These are phyloP conservation scores for Angomonas deanei DNA, from an alignment of 208 protist genomes.

Conservation along the genomic window DNA sequence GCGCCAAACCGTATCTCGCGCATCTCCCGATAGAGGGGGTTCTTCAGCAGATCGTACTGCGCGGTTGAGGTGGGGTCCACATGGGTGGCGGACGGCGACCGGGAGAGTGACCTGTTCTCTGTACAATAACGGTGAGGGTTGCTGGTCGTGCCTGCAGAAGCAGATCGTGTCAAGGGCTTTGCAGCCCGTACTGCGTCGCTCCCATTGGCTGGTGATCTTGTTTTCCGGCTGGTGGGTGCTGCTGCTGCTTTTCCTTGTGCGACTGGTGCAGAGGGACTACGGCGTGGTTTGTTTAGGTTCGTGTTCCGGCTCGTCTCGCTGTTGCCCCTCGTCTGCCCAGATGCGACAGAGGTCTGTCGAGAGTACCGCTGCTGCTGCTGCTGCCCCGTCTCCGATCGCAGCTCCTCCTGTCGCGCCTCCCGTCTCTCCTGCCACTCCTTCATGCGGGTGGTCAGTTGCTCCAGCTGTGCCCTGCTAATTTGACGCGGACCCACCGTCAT, in stretches of 20 bases:
- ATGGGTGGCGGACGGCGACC: neutral
- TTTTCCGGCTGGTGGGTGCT: neutral
- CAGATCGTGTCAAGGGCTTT: neutral
- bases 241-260: too few relatives aligned
- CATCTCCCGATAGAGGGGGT: slow-evolving; percentile 20
- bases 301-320: too few relatives aligned
- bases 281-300: too few relatives aligned
- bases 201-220: too few relatives aligned
- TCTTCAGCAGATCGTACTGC: neutral
- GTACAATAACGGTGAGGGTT: neutral
- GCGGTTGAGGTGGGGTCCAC: neutral
- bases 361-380: too few relatives aligned
- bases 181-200: too few relatives aligned
- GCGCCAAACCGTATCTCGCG: slow-evolving; percentile 59
- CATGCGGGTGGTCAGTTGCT: slow-evolving; percentile 43
- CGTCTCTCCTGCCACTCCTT: slow-evolving; percentile 41
- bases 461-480: slow-evolving; percentile 22
- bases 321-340: too few relatives aligned
- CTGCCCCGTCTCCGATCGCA: slow-evolving; percentile 19
- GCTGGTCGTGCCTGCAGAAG: neutral
- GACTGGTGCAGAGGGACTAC: too few relatives aligned
- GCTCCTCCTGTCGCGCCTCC: slow-evolving; percentile 17
- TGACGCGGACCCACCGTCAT: slow-evolving; percentile 38
- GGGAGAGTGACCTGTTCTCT: neutral
- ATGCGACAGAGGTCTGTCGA: too few relatives aligned